Evolutionary conservation across 495 filamentous ascomycete species (phyloP).

Genomic region (Lophiostoma macrostomum): DNA sequence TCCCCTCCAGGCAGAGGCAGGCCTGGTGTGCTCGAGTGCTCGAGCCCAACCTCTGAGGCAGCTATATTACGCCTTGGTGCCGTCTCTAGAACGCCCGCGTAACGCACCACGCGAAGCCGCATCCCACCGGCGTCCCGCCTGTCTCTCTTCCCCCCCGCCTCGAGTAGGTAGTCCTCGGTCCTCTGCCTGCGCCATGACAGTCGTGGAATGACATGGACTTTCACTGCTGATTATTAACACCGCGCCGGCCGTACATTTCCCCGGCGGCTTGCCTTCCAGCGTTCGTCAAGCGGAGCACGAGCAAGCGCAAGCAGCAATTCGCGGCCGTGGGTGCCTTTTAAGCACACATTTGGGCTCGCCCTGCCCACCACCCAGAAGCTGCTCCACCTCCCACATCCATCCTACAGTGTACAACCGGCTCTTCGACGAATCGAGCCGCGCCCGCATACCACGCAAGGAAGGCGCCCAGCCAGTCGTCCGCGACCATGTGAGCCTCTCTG

Average conservation of each 20-base stretch:
- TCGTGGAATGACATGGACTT: neutral
- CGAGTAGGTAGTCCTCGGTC: too few relatives aligned
- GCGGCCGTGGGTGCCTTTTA: constrained; percentile 18
- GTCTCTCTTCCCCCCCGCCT: too few relatives aligned
- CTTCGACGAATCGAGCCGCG: constrained; percentile 28
- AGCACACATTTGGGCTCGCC: constrained; percentile 8
- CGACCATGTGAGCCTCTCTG: constrained; percentile 30
- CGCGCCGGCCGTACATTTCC: neutral
- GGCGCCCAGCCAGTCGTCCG: constrained; percentile 3
- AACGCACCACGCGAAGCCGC: too few relatives aligned
- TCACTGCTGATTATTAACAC: neutral
- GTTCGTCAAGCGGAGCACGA: constrained; percentile 4
- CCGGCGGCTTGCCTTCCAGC: too few relatives aligned
- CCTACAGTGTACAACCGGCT: constrained; percentile 31
- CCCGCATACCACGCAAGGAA: constrained; percentile 35
- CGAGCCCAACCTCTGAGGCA: too few relatives aligned
- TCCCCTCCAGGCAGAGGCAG: too few relatives aligned
- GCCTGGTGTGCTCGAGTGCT: too few relatives aligned
- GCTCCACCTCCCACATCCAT: constrained; percentile 1
- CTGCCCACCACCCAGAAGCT: constrained; percentile 18
- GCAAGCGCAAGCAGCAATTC: constrained; percentile 5
- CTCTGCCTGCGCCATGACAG: neutral
- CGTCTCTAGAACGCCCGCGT: too few relatives aligned
- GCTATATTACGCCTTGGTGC: too few relatives aligned
- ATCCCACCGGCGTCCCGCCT: too few relatives aligned